A percentile compares a stretch with the other conserved stretches of the same genome.
These are phyloP conservation scores for Cyberlindnera sargentensis DNA, from an alignment of 805 yeast genomes.

Conservation along the genomic window DNA sequence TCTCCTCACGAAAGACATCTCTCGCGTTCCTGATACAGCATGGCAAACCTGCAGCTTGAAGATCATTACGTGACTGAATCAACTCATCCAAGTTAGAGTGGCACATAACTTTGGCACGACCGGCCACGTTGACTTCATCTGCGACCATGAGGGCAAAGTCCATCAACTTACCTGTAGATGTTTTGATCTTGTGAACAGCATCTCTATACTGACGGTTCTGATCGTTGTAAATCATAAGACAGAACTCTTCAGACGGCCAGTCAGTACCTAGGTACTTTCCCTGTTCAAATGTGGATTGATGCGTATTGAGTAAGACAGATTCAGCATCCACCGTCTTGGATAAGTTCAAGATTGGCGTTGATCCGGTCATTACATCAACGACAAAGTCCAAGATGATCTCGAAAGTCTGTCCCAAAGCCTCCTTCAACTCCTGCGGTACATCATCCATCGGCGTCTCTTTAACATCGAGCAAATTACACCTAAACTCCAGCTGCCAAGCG, in stretches of 20 bases:
- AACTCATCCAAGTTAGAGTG: slow-evolving; percentile 46
- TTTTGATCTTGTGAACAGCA: slow-evolving; percentile 56
- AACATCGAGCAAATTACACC: slow-evolving; percentile 38
- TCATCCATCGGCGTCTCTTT: slow-evolving; percentile 19
- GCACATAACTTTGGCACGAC: slow-evolving; percentile 62
- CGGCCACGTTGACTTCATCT: slow-evolving; percentile 50
- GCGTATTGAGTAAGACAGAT: slow-evolving; percentile 26
- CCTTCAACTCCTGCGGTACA: slow-evolving; percentile 38
- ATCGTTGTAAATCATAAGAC: slow-evolving; percentile 65
- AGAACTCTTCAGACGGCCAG: slow-evolving; percentile 39
- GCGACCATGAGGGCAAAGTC: slow-evolving; percentile 73
- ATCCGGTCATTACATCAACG: slow-evolving; percentile 50
- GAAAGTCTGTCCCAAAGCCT: slow-evolving; percentile 34
- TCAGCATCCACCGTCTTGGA: slow-evolving; percentile 18
- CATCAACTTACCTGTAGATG: slow-evolving; percentile 54
- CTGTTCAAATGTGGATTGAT: slow-evolving; percentile 29
- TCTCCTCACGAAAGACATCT: slow-evolving; percentile 72
- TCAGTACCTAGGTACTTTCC: slow-evolving; percentile 39
- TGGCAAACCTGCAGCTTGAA: slow-evolving; percentile 59
- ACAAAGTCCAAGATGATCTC: slow-evolving; percentile 49
- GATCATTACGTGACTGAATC: slow-evolving; percentile 43
- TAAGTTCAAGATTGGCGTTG: slow-evolving; percentile 20
- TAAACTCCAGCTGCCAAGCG: slow-evolving; percentile 57
- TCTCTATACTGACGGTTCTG: slow-evolving; percentile 70
- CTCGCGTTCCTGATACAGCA: slow-evolving; percentile 59